Evolutionary conservation across 257 asterid genomes (phyloP).

Genomic region (Anisodus tanguticus): DNA sequence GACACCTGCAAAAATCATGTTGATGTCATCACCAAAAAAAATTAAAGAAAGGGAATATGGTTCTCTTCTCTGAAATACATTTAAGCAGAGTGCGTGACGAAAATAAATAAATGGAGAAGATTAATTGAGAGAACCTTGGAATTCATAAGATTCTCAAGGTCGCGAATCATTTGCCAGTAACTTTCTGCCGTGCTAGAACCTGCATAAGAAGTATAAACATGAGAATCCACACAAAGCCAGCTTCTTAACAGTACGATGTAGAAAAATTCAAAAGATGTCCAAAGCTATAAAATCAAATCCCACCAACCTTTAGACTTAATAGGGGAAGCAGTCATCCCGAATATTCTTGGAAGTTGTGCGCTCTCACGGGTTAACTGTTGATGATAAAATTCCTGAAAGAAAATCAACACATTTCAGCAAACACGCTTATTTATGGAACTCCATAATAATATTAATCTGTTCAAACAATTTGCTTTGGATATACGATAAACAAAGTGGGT

Average conservation of each 20-base stretch:
- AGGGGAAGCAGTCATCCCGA: slow-evolving; percentile 97
- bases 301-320: slow-evolving; percentile 79
- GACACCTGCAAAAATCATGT: neutral
- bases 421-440: neutral
- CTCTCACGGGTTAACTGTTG: slow-evolving; percentile 36
- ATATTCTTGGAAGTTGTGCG: slow-evolving; percentile 67
- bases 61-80: neutral
- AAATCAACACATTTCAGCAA: neutral
- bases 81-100: neutral
- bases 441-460: neutral
- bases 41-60: neutral
- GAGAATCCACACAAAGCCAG: neutral
- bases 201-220: slow-evolving; percentile 32
- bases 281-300: slow-evolving; percentile 2
- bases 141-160: slow-evolving; percentile 77
- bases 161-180: slow-evolving; percentile 59
- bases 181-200: slow-evolving; percentile 45
- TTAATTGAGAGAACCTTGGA: slow-evolving; percentile 63
- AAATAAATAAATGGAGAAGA: neutral
- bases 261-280: neutral
- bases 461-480: neutral
- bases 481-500: neutral
- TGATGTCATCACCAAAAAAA: neutral
- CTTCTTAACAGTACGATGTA: neutral
- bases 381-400: slow-evolving; percentile 73